Conservation (phyloP, 495 filamentous ascomycete species). For the Paragyromitra xinjiangensis region DNA sequence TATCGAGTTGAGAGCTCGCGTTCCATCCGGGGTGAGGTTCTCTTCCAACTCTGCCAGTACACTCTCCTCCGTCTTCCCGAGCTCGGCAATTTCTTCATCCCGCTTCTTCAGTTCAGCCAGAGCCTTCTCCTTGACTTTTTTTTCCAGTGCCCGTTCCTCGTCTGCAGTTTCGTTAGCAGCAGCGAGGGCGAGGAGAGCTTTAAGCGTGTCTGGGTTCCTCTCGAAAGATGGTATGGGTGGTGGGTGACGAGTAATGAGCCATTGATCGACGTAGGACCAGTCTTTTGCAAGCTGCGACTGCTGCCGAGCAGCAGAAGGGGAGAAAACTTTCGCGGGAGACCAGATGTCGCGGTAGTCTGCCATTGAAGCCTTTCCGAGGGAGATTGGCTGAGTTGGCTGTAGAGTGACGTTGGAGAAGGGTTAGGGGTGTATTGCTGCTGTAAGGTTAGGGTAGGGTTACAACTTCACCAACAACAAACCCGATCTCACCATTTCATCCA, state of each 20-base stretch:
- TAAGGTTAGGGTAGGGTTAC: no score
- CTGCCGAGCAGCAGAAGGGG: constrained; percentile 72
- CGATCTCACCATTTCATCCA: neutral
- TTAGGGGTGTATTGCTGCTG: neutral
- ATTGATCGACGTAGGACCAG: constrained; percentile 86
- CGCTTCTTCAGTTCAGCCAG: constrained; percentile 62
- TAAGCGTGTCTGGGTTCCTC: constrained; percentile 68
- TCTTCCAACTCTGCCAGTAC: constrained; percentile 46
- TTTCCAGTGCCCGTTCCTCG: constrained; percentile 71
- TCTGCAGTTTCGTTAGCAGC: constrained; percentile 82
- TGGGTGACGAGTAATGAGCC: constrained; percentile 73
- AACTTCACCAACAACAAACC: no score
- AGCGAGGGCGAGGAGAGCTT: constrained; percentile 67
- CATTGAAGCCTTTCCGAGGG: constrained; percentile 58
- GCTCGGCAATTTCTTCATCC: constrained; percentile 24
- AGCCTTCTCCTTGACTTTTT: constrained; percentile 68
- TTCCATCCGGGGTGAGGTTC: constrained; percentile 52
- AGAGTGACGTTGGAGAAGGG: neutral
- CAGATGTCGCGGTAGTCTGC: constrained; percentile 61
- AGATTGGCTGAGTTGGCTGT: neutral
- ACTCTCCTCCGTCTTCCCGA: constrained; percentile 40
- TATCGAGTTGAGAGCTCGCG: constrained; percentile 53
- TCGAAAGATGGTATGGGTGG: constrained; percentile 74
- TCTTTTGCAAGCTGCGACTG: constrained; percentile 75
- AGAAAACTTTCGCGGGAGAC: constrained; percentile 72